A percentile compares a stretch with the other conserved stretches of the same genome.
phyloP scores from a whole-genome alignment of 352 stramenopile species.

The Pythium rishiriense region DNA sequence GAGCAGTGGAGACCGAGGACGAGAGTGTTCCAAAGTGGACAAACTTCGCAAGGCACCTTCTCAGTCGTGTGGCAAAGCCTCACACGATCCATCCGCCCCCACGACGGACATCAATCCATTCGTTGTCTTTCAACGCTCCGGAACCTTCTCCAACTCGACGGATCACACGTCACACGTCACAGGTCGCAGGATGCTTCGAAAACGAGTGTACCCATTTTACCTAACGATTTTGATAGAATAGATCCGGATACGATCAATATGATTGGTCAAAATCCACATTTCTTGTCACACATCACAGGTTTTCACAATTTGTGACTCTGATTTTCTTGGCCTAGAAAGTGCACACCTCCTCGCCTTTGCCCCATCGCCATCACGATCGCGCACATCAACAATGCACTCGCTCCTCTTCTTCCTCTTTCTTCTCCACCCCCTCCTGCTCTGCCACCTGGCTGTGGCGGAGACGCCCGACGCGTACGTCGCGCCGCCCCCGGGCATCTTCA shows the following conservation, averaged over 20 bases:
- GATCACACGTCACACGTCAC: slow-evolving; percentile 9
- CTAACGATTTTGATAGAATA: slow-evolving; percentile 1
- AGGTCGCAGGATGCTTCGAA: slow-evolving; percentile 3
- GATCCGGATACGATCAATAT: too few relatives aligned
- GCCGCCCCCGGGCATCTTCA: slow-evolving; percentile 21
- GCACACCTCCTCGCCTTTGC: not conserved
- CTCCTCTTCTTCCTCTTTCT: too few relatives aligned
- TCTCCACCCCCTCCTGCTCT: too few relatives aligned
- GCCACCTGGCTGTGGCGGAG: not conserved
- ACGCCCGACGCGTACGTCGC: slow-evolving; percentile 18
- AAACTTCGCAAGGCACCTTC: too few relatives aligned
- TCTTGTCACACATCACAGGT: slow-evolving; percentile 1
- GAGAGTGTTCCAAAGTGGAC: too few relatives aligned
- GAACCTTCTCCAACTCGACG: too few relatives aligned
- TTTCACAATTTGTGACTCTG: not conserved
- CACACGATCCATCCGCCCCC: too few relatives aligned
- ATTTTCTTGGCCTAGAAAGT: not conserved
- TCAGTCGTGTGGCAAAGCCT: too few relatives aligned
- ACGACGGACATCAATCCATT: too few relatives aligned
- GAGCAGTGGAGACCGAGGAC: too few relatives aligned
- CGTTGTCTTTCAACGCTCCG: too few relatives aligned
- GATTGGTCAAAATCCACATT: not conserved
- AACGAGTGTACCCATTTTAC: not conserved
- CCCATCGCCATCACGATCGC: not conserved
- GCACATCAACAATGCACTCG: not conserved